Evolutionary conservation across 208 protist species (phyloP).

Genomic region (Trypanosoma platydactyli): DNA sequence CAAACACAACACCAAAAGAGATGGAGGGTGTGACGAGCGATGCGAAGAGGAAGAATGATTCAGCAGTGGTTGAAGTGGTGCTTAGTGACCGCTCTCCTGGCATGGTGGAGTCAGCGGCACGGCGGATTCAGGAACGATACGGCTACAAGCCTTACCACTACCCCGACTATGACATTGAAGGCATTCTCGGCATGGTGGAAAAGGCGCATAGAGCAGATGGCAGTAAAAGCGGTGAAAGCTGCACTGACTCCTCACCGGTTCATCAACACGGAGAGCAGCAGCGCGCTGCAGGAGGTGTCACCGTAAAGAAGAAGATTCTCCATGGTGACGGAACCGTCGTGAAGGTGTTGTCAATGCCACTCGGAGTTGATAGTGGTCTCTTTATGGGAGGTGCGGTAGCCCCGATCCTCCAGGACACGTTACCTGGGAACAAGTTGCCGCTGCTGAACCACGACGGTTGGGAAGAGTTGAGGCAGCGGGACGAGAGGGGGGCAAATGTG

Average conservation of each 20-base stretch:
- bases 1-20: not conserved
- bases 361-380: slow-evolving; percentile 34
- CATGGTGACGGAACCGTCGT: slow-evolving; percentile 53
- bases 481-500: slow-evolving; percentile 24
- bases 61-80: slow-evolving; percentile 51
- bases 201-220: slow-evolving; percentile 3
- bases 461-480: slow-evolving; percentile 33
- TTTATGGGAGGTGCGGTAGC: slow-evolving; percentile 33
- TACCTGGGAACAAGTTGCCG: slow-evolving; percentile 46
- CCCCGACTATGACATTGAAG: slow-evolving; percentile 67
- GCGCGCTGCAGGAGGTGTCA: slow-evolving; percentile 7
- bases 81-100: slow-evolving; percentile 73
- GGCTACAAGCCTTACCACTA: slow-evolving; percentile 79
- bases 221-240: not conserved
- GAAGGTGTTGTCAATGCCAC: slow-evolving; percentile 48
- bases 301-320: slow-evolving; percentile 44
- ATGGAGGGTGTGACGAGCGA: not conserved
- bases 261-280: slow-evolving; percentile 10
- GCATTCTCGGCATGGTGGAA: slow-evolving; percentile 38
- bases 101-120: slow-evolving; percentile 68
- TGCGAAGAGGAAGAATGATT: not conserved
- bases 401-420: slow-evolving; percentile 42
- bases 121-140: slow-evolving; percentile 51
- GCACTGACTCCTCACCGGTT: not conserved
- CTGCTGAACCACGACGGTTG: slow-evolving; percentile 47